Percentiles rank a stretch among this genome's conserved stretches.
These are phyloP conservation scores for Mesembryanthemum crystallinum DNA, from an alignment of 148 eudicot species.

Conservation along the genomic window DNA sequence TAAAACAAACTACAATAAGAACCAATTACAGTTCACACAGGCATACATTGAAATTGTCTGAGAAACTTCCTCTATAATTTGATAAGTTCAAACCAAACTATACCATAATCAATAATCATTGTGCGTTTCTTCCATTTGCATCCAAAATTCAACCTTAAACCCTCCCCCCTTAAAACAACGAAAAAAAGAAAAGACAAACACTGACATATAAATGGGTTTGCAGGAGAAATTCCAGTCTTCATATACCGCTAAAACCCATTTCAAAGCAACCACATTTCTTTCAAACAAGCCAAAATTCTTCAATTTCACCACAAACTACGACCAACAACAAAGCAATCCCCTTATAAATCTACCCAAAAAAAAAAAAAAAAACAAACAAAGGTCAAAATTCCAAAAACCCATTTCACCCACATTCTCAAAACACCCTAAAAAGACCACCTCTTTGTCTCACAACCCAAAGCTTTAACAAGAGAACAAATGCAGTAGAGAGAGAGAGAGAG, in stretches of 20 bases:
- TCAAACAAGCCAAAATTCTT: too few relatives aligned
- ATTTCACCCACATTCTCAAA: not conserved
- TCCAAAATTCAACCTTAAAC: not conserved
- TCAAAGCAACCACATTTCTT: not conserved
- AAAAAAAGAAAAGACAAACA: not conserved
- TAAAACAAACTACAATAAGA: not conserved
- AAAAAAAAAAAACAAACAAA: not conserved
- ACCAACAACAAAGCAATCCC: not conserved
- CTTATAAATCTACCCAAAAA: not conserved
- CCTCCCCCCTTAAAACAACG: too few relatives aligned
- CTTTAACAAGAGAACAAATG: not conserved
- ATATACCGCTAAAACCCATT: not conserved
- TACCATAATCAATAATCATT: not conserved
- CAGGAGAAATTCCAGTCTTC: too few relatives aligned
- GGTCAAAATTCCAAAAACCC: not conserved
- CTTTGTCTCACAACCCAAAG: not conserved
- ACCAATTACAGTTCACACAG: not conserved
- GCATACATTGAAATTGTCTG: too few relatives aligned
- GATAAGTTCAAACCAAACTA: not conserved
- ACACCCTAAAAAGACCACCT: not conserved
- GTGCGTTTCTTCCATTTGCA: constrained; percentile 13
- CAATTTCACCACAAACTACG: not conserved
- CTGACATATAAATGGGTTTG: not conserved
- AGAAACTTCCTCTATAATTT: too few relatives aligned
- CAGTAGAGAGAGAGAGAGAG: constrained; percentile 4